Evolutionary conservation across 2,329 filamentous ascomycete genomes (phyloP), one percentile per base, ranked within the genome.

Genomic region (Pyricularia pennisetigena): DNA sequence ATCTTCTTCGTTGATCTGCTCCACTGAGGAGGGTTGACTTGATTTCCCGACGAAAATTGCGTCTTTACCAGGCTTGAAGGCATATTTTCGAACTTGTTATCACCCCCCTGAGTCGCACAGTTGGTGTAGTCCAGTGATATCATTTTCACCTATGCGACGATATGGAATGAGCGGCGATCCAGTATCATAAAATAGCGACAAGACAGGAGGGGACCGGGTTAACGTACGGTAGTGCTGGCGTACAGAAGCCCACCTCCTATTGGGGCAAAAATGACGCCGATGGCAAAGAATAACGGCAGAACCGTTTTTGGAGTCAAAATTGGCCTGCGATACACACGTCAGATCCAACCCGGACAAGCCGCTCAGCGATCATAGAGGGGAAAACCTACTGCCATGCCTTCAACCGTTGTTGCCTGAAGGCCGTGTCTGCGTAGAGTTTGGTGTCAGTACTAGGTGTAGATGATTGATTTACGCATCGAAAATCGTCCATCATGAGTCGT

Each of bases 281-380:
- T 89, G 66, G 86, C 86, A 78, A 97, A 97, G 83, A 97, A 97
- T 70, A 97, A 86, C 70, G 93, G 93, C 41, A 96, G 83, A 49
- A 96, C 93, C 64, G 93, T 97, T 82, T 97, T 97, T 2, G 94
- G 94, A 3, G 94, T 98, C 67, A 97, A 84, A 76, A 98, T 97
- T 54, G 94, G 94, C 81, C 92, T 95, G 75, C 68, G 20, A 49
- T 10, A 71, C n/a, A 12, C 23, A 61, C 12, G 67, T 71, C 68
- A 72, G 68, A 6, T 10, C 67, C 12, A 16, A 59, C 30, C 30
- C 10, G 35, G 26, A 59, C 67, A 68, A 68, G 66, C 72, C 57
- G 54, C 86, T 35, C 20, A 65, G 68, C 68, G 69, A 64, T 61
- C 66, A 57, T n/a, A 59, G 26, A 68, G 41, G 68, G 68, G 69